Percentiles rank a stretch among this genome's conserved stretches.
Conservation (phyloP, 257 asterid species). For the Nyctanthes arbortristis region DNA sequence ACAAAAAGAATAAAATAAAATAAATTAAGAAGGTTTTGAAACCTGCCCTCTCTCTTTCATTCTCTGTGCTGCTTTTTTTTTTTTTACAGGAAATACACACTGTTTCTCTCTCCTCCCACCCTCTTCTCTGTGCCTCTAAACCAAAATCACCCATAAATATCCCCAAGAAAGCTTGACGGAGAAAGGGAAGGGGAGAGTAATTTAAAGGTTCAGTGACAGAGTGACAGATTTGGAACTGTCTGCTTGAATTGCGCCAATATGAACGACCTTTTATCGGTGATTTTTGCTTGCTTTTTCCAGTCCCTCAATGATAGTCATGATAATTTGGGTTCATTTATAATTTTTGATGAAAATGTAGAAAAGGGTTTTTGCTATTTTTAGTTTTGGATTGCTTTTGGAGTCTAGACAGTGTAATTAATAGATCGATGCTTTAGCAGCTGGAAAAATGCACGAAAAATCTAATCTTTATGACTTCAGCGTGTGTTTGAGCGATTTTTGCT, state of each 20-base stretch:
- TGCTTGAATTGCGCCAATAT: constrained; percentile 34
- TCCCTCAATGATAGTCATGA: neutral
- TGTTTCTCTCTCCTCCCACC: neutral
- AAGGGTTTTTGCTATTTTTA: neutral
- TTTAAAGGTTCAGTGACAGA: constrained; percentile 23
- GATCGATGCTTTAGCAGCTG: constrained; percentile 37
- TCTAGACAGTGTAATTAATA: neutral
- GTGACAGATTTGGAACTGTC: constrained; percentile 25
- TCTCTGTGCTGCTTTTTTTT: no score
- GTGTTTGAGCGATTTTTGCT: constrained; percentile 6
- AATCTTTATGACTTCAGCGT: neutral
- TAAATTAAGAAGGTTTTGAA: neutral
- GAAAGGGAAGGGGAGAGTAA: constrained; percentile 26
- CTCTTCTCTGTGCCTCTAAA: neutral
- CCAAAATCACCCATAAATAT: neutral
- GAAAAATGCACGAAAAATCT: neutral
- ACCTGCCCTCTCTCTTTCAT: neutral
- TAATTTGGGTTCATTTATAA: neutral
- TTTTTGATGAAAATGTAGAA: constrained; percentile 7
- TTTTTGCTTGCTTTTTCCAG: constrained; percentile 12
- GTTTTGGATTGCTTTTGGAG: constrained; percentile 1
- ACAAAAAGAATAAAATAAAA: no score
- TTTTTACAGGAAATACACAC: neutral
- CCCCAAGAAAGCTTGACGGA: constrained; percentile 12
- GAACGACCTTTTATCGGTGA: constrained; percentile 81